A percentile compares a stretch with the other conserved stretches of the same genome.
Evolutionary conservation across 2,329 filamentous ascomycete species (phyloP).

Genomic region (Aspergillus unguis): DNA sequence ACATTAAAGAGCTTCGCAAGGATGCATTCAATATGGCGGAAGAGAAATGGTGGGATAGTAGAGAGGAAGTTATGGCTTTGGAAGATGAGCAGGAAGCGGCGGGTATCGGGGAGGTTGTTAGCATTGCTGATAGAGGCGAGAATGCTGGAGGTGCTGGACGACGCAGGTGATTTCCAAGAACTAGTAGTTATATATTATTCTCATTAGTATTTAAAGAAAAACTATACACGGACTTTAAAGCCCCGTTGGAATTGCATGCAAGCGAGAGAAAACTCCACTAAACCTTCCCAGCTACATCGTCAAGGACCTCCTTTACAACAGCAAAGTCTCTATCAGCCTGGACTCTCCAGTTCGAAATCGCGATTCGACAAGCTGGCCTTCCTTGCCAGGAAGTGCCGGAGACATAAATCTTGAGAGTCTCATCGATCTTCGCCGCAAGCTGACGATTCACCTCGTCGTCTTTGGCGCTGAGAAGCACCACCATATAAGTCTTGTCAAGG

Average conservation of each 20-base stretch:
- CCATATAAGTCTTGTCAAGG: constrained; percentile 59
- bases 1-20: constrained; percentile 88
- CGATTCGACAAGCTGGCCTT: constrained; percentile 71
- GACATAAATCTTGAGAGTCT: constrained; percentile 71
- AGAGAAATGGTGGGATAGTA: constrained; percentile 97
- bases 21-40: constrained; percentile 87
- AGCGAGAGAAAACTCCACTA: neutral
- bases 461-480: constrained; percentile 74
- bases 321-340: constrained; percentile 64
- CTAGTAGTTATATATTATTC: neutral
- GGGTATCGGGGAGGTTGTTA: constrained; percentile 92
- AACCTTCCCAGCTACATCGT: constrained; percentile 40
- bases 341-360: constrained; percentile 80
- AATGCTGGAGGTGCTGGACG: constrained; percentile 47
- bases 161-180: constrained; percentile 37
- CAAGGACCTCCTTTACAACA: constrained; percentile 63
- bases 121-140: constrained; percentile 67
- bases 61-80: constrained; percentile 85
- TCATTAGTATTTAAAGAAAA: neutral
- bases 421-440: constrained; percentile 72
- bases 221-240: neutral
- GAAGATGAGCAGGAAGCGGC: constrained; percentile 96
- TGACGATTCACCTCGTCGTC: constrained; percentile 61
- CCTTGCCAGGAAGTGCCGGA: constrained; percentile 78
- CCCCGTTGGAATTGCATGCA: neutral